Conservation (phyloP, 164 flowering plant species). For the Annona squamosa region DNA sequence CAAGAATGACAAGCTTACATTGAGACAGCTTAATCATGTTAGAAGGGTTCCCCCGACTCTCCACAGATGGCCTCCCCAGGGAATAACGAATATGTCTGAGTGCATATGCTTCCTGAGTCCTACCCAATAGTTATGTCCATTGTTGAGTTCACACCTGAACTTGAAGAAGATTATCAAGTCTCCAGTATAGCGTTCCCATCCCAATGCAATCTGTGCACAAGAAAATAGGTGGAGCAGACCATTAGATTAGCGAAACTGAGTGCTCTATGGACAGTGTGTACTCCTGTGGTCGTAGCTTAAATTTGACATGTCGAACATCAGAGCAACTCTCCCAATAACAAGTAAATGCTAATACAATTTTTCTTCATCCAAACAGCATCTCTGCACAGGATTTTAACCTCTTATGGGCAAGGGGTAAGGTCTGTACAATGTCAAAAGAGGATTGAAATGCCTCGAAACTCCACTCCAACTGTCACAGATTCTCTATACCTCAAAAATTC, state of each 20-base stretch:
- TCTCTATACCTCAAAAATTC: slow-evolving; percentile 8
- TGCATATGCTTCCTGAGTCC: background rate
- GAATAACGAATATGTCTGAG: slow-evolving; percentile 15
- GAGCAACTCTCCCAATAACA: slow-evolving; percentile 22
- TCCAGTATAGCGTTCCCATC: slow-evolving; percentile 69
- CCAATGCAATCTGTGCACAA: slow-evolving; percentile 51
- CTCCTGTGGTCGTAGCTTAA: slow-evolving; percentile 13
- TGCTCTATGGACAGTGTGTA: background rate
- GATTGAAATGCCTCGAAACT: background rate
- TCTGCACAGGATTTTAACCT: slow-evolving; percentile 8
- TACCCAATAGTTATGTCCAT: slow-evolving; percentile 6
- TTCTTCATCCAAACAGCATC: background rate
- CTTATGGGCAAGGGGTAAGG: background rate
- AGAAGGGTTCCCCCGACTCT: slow-evolving; percentile 5
- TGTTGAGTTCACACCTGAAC: slow-evolving; percentile 2
- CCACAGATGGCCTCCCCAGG: slow-evolving; percentile 2
- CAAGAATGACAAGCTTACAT: slow-evolving; percentile 8
- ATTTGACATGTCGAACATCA: slow-evolving; percentile 7
- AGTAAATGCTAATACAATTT: slow-evolving; percentile 22
- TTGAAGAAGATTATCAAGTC: slow-evolving; percentile 42
- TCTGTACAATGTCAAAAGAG: background rate
- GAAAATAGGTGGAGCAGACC: slow-evolving; percentile 1
- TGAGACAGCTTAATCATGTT: slow-evolving; percentile 10
- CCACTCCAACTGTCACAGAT: background rate
- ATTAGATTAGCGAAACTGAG: background rate